Evolutionary conservation across 306 rosid species (phyloP).

Genomic region (Begonia masoniana): DNA sequence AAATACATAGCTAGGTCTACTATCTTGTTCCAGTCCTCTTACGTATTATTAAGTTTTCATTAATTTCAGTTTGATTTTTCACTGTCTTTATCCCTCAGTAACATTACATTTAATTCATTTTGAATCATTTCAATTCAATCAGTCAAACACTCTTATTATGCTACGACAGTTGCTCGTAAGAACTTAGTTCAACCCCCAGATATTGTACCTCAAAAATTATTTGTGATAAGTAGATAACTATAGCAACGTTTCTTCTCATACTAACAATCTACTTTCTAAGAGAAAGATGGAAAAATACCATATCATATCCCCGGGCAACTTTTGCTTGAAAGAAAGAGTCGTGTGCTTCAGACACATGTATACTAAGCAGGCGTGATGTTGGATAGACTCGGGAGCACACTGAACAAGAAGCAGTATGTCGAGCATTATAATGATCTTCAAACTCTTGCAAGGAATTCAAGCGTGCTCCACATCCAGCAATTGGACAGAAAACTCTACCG

Average conservation of each 20-base stretch:
- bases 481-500: conserved; percentile 68
- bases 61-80: too few relatives aligned
- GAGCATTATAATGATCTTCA: conserved; percentile 79
- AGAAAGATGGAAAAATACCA: conserved; percentile 36
- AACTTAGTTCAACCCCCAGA: too few relatives aligned
- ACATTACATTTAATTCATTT: too few relatives aligned
- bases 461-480: conserved; percentile 70
- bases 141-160: too few relatives aligned
- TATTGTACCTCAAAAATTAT: not conserved
- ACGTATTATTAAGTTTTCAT: too few relatives aligned
- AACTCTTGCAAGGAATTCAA: conserved; percentile 67
- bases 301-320: conserved; percentile 70
- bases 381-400: conserved; percentile 88
- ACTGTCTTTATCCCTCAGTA: too few relatives aligned
- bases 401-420: conserved; percentile 77
- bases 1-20: too few relatives aligned
- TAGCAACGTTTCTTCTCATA: not conserved
- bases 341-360: conserved; percentile 82
- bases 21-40: too few relatives aligned
- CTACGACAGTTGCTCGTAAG: too few relatives aligned
- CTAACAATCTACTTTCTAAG: not conserved
- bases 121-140: too few relatives aligned
- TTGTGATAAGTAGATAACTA: not conserved
- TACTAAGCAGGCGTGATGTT: conserved; percentile 60
- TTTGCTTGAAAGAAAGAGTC: conserved; percentile 93